Evolutionary conservation across 306 rosid species (phyloP), one percentile per base, ranked within the genome.

Genomic region (Quercus aquifolioides): DNA sequence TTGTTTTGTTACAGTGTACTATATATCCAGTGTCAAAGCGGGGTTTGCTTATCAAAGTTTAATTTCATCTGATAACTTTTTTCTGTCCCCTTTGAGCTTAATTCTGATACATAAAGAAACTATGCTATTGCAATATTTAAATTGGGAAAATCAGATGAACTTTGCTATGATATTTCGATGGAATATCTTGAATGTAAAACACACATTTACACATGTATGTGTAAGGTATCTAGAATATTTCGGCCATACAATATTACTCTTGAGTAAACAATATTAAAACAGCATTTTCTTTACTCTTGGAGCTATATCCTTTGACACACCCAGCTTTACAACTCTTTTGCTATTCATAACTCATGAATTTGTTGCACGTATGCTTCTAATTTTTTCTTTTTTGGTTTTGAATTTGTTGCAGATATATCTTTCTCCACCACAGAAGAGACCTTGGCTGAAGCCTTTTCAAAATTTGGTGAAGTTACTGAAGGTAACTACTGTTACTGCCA

Each of bases 361-460:
- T 78, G 13, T 43, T 55, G 33, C 76, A 71, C 54, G 63, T 23
- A 58, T 71, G 30, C 28, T 76, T 13, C 46, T 78, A 49, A 49
- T 49, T 49, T 49, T 49, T 49, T 49, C 4, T 49, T 49, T 13
- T 49, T 41, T 41, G 46, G 46, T 41, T 49, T 49, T 43, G 26
- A 65, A 13, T 70, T 33, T 78, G 13, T 57, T 55, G 33, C 76
- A 71, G 82, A 62, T 38, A 58, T 71, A 46, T 43, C 82, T 12
- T 71, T 78, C 59, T 43, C 62, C 69, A 57, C 81, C 76, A 71
- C 81, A 26, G 71, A 70, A 31, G 76, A 78, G 49, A 69, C 33
- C 43, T 58, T 78, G 3, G 68, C 69, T 7, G 46, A 58, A 70
- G 81, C 43, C 6, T 78, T 78, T 78, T 70, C 76, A 12, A 64